phyloP scores from a whole-genome alignment of 2,329 filamentous ascomycete genomes.

The Orbilia ellipsospora region DNA sequence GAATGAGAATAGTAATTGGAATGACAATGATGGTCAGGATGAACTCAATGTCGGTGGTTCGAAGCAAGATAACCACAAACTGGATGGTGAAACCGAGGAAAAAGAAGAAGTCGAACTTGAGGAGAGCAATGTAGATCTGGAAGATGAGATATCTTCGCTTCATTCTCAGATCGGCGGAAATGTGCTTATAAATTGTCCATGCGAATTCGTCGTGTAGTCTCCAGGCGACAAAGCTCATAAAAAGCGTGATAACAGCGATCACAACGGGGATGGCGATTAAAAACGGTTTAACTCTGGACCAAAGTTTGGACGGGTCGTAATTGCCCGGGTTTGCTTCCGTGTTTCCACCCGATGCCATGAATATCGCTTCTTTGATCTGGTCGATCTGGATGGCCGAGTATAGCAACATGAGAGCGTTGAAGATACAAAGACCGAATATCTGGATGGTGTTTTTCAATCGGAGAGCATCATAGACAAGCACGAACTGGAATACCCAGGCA shows the following conservation, averaged over 20 bases:
- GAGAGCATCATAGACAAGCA: slow-evolving; percentile 92
- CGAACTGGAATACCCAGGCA: slow-evolving; percentile 89
- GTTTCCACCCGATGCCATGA: slow-evolving; percentile 61
- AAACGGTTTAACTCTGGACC: slow-evolving; percentile 76
- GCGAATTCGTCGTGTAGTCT: slow-evolving; percentile 98
- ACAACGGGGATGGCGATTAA: slow-evolving; percentile 87
- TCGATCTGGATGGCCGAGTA: slow-evolving; percentile 94
- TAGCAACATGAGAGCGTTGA: slow-evolving; percentile 89
- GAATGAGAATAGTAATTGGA: slow-evolving; percentile 87
- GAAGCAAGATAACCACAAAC: slow-evolving; percentile 86
- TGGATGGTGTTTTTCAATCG: slow-evolving; percentile 98
- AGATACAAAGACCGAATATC: slow-evolving; percentile 91
- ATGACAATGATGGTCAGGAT: slow-evolving; percentile 88
- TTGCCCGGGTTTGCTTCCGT: slow-evolving; percentile 24
- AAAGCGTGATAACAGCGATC: slow-evolving; percentile 78
- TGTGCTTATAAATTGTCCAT: slow-evolving; percentile 99
- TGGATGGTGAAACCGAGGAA: slow-evolving; percentile 99
- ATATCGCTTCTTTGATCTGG: slow-evolving; percentile 79
- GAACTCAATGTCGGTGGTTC: slow-evolving; percentile 77
- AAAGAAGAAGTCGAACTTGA: slow-evolving; percentile 99
- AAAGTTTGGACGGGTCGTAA: slow-evolving; percentile 66
- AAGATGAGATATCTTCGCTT: slow-evolving; percentile 96
- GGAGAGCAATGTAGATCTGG: slow-evolving; percentile 96
- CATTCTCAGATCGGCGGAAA: slow-evolving; percentile 95
- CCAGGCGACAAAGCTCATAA: slow-evolving; percentile 83